These are phyloP conservation scores for Aspergillus carlsbadensis DNA, from an alignment of 495 filamentous ascomycete species.

Conservation along the genomic window DNA sequence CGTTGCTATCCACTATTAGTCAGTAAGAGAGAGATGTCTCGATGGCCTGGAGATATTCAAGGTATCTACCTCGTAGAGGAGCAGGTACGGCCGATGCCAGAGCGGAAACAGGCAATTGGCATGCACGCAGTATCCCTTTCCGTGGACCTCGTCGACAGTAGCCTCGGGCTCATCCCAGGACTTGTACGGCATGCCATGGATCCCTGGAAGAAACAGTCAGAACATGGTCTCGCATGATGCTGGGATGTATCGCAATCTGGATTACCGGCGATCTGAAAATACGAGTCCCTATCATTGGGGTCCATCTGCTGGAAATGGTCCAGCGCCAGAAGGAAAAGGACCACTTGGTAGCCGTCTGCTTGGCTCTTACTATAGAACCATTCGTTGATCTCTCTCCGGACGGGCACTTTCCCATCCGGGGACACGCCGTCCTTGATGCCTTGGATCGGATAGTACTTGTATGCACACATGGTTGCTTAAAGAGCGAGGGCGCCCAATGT, in stretches of 20 bases:
- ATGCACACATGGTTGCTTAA: neutral
- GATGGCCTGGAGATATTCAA: neutral
- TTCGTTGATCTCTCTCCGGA: neutral
- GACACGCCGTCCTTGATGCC: neutral
- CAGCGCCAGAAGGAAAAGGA: neutral
- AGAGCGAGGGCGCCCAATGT: neutral
- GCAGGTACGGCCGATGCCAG: neutral
- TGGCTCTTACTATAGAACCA: neutral
- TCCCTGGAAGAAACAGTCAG: neutral
- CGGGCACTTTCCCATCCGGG: neutral
- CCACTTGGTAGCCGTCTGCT: neutral
- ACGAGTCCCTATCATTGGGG: neutral
- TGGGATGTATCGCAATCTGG: too few species aligned
- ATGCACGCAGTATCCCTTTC: neutral
- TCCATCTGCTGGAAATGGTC: neutral
- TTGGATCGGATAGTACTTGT: neutral
- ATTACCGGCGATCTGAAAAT: neutral
- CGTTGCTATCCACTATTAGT: neutral
- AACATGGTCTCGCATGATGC: too few species aligned
- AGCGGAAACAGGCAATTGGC: neutral
- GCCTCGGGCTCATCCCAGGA: neutral
- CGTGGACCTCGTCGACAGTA: neutral
- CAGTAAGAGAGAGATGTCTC: neutral
- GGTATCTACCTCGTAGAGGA: neutral
- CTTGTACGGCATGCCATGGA: constrained; percentile 1